A percentile compares a stretch with the other conserved stretches of the same genome.
These are phyloP conservation scores for Rubia balearica DNA, from an alignment of 305 asterid species.

Conservation along the genomic window DNA sequence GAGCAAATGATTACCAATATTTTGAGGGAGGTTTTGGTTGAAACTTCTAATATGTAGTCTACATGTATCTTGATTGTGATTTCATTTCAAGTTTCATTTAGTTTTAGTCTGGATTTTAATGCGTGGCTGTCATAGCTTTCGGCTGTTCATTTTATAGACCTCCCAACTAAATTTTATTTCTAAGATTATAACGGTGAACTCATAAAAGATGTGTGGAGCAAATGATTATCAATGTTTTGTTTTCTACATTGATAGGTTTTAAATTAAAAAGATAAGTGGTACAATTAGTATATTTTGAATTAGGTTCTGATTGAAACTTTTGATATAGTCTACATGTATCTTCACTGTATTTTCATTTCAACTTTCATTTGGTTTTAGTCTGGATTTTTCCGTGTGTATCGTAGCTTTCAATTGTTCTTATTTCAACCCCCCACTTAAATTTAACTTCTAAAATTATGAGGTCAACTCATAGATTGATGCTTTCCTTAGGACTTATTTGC, in stretches of 20 bases:
- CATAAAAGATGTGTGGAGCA: not conserved
- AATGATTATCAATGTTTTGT: not conserved
- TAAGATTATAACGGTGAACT: conserved; percentile 14
- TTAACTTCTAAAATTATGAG: not conserved
- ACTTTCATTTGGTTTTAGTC: not conserved
- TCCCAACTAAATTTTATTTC: not conserved
- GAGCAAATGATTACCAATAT: not conserved
- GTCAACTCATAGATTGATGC: conserved; percentile 22
- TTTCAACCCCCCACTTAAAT: not conserved
- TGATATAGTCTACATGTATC: not conserved
- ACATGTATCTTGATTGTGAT: not conserved
- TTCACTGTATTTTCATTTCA: not conserved
- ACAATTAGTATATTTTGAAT: not conserved
- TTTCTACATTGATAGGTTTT: not conserved
- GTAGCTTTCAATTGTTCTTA: not conserved
- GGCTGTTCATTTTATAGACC: not conserved
- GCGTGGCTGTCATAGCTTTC: not conserved
- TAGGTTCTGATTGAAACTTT: not conserved
- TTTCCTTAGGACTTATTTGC: conserved; percentile 77
- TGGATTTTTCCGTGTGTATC: not conserved
- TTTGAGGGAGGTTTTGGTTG: not conserved
- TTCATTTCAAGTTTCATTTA: not conserved
- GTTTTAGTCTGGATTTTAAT: not conserved
- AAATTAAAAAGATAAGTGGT: not conserved
- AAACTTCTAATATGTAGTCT: not conserved